Conservation (phyloP, 2,329 filamentous ascomycete species). For the Talaromyces sp. region DNA sequence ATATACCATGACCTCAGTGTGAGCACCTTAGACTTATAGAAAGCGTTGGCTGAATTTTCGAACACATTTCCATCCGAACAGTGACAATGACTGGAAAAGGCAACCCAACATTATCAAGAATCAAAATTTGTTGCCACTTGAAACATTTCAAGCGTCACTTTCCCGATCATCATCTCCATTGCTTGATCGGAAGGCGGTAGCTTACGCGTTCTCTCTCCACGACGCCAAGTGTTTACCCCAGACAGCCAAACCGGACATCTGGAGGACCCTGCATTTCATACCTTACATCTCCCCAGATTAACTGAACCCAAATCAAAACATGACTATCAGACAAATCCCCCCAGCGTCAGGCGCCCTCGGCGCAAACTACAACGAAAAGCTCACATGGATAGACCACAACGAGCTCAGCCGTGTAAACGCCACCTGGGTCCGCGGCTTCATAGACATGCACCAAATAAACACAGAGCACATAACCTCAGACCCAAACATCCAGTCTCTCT, state of each 20-base stretch:
- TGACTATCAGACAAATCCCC: background rate
- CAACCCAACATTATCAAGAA: too few relatives aligned
- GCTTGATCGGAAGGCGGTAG: background rate
- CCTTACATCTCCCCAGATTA: too few relatives aligned
- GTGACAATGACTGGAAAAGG: too few relatives aligned
- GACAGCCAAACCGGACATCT: too few relatives aligned
- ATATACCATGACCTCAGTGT: background rate
- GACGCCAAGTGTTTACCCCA: too few relatives aligned
- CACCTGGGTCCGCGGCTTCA: slow-evolving; percentile 19
- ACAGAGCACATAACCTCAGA: slow-evolving; percentile 3
- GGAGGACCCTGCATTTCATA: too few relatives aligned
- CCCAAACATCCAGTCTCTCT: slow-evolving; percentile 14
- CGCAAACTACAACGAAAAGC: slow-evolving; percentile 19
- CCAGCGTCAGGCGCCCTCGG: slow-evolving; percentile 8
- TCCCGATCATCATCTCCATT: background rate
- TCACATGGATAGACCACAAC: slow-evolving; percentile 12
- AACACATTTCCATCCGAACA: too few relatives aligned
- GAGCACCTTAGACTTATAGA: too few relatives aligned
- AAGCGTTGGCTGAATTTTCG: too few relatives aligned
- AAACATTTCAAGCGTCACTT: too few relatives aligned
- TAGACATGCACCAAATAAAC: slow-evolving; percentile 21
- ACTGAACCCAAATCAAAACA: background rate
- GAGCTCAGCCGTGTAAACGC: slow-evolving; percentile 12
- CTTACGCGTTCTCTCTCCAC: too few relatives aligned
- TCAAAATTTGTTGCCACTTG: too few relatives aligned